Evolutionary conservation across 768 basidiomycete species (phyloP).

Genomic region (Suillus placidus): DNA sequence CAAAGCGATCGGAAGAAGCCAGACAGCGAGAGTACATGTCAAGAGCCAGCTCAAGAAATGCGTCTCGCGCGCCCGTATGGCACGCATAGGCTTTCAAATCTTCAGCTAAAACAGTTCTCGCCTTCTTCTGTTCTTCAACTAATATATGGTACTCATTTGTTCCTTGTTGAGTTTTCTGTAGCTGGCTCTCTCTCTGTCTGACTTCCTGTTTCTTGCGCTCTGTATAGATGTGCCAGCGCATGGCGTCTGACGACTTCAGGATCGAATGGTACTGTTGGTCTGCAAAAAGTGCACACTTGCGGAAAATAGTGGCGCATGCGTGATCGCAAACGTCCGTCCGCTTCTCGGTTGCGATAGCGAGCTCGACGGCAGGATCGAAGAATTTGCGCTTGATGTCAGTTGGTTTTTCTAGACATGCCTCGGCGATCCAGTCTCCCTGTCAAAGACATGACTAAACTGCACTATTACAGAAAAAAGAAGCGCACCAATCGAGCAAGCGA

Average conservation of each 20-base stretch:
- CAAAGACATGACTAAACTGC: constrained; percentile 5
- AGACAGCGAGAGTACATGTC: constrained; percentile 86
- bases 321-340: constrained; percentile 20
- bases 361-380: constrained; percentile 63
- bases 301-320: constrained; percentile 64
- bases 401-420: constrained; percentile 82
- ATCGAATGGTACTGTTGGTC: constrained; percentile 83
- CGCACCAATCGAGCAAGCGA: constrained; percentile 69
- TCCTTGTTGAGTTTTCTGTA: constrained; percentile 26
- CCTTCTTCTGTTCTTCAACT: constrained; percentile 42
- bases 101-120: constrained; percentile 51
- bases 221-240: constrained; percentile 69
- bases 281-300: constrained; percentile 86
- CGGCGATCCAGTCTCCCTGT: constrained; percentile 90
- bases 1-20: constrained; percentile 65
- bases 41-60: constrained; percentile 75
- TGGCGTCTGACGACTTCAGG: constrained; percentile 65
- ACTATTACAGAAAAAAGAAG: constrained; percentile 2
- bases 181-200: constrained; percentile 46
- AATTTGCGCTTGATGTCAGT: constrained; percentile 67
- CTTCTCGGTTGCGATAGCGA: constrained; percentile 32
- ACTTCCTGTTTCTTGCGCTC: constrained; percentile 77
- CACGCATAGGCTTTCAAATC: constrained; percentile 52
- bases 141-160: constrained; percentile 32
- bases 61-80: constrained; percentile 47